A percentile compares a stretch with the other conserved stretches of the same genome.
Evolutionary conservation across 1,284 basidiomycete species (phyloP).

Genomic region (Austroboletus novae-zelandiae): DNA sequence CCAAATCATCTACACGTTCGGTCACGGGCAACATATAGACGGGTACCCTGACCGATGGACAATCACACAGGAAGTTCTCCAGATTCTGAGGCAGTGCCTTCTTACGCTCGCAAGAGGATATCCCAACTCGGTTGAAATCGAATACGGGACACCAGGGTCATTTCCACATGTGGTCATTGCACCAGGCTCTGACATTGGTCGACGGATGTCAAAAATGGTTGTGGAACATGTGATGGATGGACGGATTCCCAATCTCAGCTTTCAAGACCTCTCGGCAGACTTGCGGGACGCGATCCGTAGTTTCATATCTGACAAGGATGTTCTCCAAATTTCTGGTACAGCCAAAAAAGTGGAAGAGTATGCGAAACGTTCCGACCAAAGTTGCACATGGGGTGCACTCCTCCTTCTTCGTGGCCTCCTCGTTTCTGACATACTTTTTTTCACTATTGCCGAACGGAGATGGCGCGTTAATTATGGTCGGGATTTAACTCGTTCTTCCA

Average conservation of each 20-base stretch:
- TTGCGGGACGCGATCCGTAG: constrained; percentile 10
- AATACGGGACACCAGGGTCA: constrained; percentile 5
- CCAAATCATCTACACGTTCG: constrained; percentile 45
- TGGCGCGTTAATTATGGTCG: constrained; percentile 52
- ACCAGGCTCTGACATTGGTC: constrained; percentile 10
- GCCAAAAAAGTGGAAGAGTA: constrained; percentile 8
- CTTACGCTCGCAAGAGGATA: background rate
- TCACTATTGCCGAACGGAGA: constrained; percentile 38
- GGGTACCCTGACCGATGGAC: constrained; percentile 47
- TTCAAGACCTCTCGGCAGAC: constrained; percentile 9
- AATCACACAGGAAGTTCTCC: constrained; percentile 41
- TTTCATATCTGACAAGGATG: constrained; percentile 22
- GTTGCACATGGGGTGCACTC: constrained; percentile 31
- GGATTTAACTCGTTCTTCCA: constrained; percentile 28
- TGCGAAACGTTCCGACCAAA: constrained; percentile 3
- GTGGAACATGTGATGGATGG: constrained; percentile 28
- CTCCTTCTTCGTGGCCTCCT: constrained; percentile 44
- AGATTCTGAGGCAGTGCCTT: constrained; percentile 15
- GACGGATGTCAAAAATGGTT: constrained; percentile 17
- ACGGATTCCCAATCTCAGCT: constrained; percentile 12
- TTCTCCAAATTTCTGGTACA: background rate
- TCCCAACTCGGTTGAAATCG: constrained; percentile 1
- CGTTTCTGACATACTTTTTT: constrained; percentile 37
- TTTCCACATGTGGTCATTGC: constrained; percentile 36
- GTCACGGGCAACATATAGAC: constrained; percentile 40